These are phyloP conservation scores for Candolleomyces eurysporus DNA, from an alignment of 768 basidiomycete genomes.

Conservation along the genomic window DNA sequence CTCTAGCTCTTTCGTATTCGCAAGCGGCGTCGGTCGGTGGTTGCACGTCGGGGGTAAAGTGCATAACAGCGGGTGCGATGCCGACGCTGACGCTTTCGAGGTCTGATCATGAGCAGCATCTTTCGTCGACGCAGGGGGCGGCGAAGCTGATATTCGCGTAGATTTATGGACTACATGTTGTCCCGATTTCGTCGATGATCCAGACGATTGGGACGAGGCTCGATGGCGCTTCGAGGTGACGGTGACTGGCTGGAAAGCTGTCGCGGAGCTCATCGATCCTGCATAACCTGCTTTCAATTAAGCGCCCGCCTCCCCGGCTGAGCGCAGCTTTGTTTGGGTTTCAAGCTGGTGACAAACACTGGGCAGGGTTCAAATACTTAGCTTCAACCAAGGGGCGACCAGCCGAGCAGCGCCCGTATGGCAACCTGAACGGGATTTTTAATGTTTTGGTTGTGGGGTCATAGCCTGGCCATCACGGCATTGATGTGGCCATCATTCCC, in stretches of 20 bases:
- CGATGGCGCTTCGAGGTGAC: conserved; percentile 33
- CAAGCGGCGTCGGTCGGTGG: conserved; percentile 59
- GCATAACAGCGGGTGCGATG: conserved; percentile 54
- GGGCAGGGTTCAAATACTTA: no score
- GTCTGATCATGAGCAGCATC: not conserved
- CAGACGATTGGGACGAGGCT: conserved; percentile 35
- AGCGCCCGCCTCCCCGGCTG: not conserved
- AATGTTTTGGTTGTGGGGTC: no score
- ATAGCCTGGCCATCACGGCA: no score
- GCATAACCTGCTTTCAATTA: not conserved
- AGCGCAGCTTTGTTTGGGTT: not conserved
- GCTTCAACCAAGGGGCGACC: no score
- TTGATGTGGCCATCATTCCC: no score
- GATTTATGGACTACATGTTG: conserved; percentile 33
- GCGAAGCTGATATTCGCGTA: conserved; percentile 17
- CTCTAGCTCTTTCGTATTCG: conserved; percentile 69
- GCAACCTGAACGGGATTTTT: no score
- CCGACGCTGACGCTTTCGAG: conserved; percentile 1
- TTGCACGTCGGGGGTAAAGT: conserved; percentile 84
- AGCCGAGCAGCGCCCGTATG: no score
- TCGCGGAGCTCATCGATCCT: not conserved
- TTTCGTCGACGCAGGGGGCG: conserved; percentile 7
- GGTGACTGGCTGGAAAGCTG: conserved; percentile 13
- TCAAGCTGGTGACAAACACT: no score
- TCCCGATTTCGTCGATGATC: conserved; percentile 31